Percentiles rank a stretch among this genome's conserved stretches.
phyloP scores from a whole-genome alignment of 192 early-diverging fungal genomes.

The Coemansia sp. region DNA sequence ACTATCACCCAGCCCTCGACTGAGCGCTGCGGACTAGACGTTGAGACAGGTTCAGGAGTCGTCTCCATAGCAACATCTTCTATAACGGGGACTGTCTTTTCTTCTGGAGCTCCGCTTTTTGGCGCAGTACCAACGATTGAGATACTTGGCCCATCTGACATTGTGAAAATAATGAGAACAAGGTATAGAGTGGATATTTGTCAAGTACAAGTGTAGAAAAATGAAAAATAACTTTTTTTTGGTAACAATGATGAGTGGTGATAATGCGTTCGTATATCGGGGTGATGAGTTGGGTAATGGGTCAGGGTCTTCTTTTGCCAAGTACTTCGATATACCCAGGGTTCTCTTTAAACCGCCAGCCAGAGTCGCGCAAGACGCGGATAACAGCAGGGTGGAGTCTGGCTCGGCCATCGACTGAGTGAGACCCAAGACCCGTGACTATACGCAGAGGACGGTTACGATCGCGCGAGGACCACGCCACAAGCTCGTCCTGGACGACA shows the following conservation, averaged over 20 bases:
- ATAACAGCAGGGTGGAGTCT: constrained; percentile 60
- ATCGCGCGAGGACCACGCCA: constrained; percentile 61
- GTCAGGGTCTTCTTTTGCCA: constrained; percentile 9
- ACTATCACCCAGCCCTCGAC: constrained; percentile 97
- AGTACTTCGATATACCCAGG: constrained; percentile 59
- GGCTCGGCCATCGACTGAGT: constrained; percentile 62
- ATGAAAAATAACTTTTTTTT: neutral
- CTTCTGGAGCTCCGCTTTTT: neutral
- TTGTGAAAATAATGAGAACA: neutral
- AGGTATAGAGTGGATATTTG: neutral
- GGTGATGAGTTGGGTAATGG: neutral
- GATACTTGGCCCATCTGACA: constrained; percentile 6
- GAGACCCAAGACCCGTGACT: constrained; percentile 68
- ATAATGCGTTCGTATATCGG: neutral
- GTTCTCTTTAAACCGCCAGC: constrained; percentile 62
- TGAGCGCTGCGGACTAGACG: constrained; percentile 41
- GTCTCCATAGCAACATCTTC: neutral
- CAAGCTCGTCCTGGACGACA: constrained; percentile 62
- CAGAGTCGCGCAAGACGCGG: constrained; percentile 53
- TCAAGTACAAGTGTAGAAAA: neutral
- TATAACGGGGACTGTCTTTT: too few species aligned
- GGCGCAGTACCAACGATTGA: constrained; percentile 23
- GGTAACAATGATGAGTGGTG: neutral
- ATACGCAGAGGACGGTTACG: constrained; percentile 58
- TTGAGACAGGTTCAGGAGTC: neutral